These are phyloP conservation scores for Hyaloscypha hepaticicola DNA, from an alignment of 495 filamentous ascomycete species.

Conservation along the genomic window DNA sequence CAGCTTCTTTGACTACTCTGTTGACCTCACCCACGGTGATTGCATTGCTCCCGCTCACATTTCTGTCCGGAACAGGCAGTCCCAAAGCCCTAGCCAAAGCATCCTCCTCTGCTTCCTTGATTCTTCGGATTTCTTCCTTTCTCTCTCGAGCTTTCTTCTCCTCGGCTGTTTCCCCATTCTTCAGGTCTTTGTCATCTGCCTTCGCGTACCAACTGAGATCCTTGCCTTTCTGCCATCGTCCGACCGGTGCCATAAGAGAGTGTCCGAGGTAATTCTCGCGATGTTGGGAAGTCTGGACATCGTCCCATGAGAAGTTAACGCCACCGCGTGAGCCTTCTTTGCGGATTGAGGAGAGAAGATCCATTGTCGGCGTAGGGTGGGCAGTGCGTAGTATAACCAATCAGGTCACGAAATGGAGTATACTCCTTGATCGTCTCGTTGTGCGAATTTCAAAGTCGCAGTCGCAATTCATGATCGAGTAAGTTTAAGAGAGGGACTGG, in stretches of 20 bases:
- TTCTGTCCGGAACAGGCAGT: constrained; percentile 58
- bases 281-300: constrained; percentile 81
- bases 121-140: constrained; percentile 71
- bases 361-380: constrained; percentile 56
- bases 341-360: constrained; percentile 87
- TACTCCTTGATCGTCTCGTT: not conserved
- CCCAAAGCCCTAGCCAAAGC: constrained; percentile 81
- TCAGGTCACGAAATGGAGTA: not conserved
- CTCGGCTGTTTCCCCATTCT: constrained; percentile 53
- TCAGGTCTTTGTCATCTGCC: constrained; percentile 46
- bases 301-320: constrained; percentile 93
- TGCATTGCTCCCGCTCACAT: constrained; percentile 39
- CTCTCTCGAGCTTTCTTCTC: constrained; percentile 62
- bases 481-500: not conserved
- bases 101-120: constrained; percentile 94
- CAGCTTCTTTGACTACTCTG: constrained; percentile 29
- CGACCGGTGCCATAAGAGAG: constrained; percentile 92
- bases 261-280: constrained; percentile 98
- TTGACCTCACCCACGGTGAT: constrained; percentile 34
- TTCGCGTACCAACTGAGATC: constrained; percentile 91
- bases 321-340: constrained; percentile 95
- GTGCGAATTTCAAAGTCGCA: not conserved
- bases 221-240: constrained; percentile 89
- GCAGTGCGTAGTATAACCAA: no score
- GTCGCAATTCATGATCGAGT: not conserved